Conservation (phyloP, 306 rosid genomes). For the Cicer judaicum region DNA sequence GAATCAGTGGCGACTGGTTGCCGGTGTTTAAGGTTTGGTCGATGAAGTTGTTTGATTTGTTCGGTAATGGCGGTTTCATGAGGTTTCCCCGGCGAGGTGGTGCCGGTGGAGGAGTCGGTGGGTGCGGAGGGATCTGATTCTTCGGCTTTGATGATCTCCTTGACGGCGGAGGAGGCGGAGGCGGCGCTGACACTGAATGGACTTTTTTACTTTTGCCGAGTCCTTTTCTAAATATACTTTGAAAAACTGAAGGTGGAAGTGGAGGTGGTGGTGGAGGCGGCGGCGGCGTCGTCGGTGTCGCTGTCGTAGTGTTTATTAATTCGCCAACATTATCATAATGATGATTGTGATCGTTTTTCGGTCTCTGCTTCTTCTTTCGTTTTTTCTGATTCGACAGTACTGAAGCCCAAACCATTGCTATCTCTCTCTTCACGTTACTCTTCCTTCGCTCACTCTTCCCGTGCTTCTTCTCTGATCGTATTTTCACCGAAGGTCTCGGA, state of each 20-base stretch:
- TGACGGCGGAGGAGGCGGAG: conserved; percentile 56
- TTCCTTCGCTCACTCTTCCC: conserved; percentile 45
- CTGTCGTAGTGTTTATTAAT: conserved; percentile 29
- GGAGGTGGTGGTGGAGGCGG: conserved; percentile 78
- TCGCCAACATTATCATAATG: conserved; percentile 42
- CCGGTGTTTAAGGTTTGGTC: conserved; percentile 47
- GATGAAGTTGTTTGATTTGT: conserved; percentile 35
- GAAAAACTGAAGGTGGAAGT: conserved; percentile 68
- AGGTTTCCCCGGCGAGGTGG: conserved; percentile 17
- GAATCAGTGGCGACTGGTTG: conserved; percentile 61
- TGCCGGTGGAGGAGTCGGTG: conserved; percentile 36
- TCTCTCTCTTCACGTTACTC: conserved; percentile 57
- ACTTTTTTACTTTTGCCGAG: conserved; percentile 63
- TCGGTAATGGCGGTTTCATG: conserved; percentile 71
- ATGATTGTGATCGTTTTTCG: conserved; percentile 36
- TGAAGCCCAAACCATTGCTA: conserved; percentile 69
- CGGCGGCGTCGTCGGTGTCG: conserved; percentile 56
- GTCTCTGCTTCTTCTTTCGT: conserved; percentile 61
- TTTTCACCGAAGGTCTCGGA: conserved; percentile 32
- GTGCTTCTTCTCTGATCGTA: conserved; percentile 42
- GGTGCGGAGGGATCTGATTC: conserved; percentile 46
- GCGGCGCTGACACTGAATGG: conserved; percentile 59
- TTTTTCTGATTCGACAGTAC: conserved; percentile 65
- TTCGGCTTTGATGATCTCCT: conserved; percentile 51
- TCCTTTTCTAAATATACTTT: conserved; percentile 67